Conservation (phyloP, 1,284 basidiomycete genomes). For the Takashimella tepidaria region DNA sequence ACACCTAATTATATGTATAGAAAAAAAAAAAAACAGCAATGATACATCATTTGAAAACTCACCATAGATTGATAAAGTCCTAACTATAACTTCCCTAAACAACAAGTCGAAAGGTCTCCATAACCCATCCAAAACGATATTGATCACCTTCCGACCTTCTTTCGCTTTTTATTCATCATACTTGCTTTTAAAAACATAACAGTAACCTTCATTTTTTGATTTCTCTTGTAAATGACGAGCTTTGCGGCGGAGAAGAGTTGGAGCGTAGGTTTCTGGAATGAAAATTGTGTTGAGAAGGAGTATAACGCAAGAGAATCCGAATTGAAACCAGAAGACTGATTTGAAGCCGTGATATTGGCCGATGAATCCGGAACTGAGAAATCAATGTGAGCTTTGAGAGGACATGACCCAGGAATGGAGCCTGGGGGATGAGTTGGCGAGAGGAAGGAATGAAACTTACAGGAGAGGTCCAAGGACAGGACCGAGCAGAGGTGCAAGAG, state of each 20-base stretch:
- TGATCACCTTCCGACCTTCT: conserved; percentile 3
- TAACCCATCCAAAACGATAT: conserved; percentile 21
- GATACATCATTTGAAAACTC: conserved; percentile 7
- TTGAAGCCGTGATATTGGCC: background rate
- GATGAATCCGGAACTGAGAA: conserved; percentile 32
- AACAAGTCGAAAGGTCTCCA: conserved; percentile 54
- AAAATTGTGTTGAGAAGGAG: conserved; percentile 31
- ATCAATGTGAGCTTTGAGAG: conserved; percentile 5
- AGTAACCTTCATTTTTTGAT: conserved; percentile 33
- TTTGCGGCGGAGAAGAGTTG: conserved; percentile 39
- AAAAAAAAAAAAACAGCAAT: conserved; percentile 22
- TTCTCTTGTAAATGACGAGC: conserved; percentile 30
- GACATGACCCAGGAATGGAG: conserved; percentile 25
- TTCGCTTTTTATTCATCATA: conserved; percentile 19
- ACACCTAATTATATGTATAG: conserved; percentile 28
- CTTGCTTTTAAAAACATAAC: conserved; percentile 32
- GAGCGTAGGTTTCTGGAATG: conserved; percentile 47
- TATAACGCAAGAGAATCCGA: conserved; percentile 29
- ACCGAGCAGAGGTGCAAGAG: conserved; percentile 58
- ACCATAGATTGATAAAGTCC: conserved; percentile 53
- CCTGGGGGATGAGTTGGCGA: background rate
- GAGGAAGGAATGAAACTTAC: background rate
- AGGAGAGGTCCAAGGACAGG: conserved; percentile 26
- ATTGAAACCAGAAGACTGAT: conserved; percentile 8
- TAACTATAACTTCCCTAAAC: conserved; percentile 62